phyloP scores from a whole-genome alignment of 495 filamentous ascomycete genomes.

The Podospora anserina region DNA sequence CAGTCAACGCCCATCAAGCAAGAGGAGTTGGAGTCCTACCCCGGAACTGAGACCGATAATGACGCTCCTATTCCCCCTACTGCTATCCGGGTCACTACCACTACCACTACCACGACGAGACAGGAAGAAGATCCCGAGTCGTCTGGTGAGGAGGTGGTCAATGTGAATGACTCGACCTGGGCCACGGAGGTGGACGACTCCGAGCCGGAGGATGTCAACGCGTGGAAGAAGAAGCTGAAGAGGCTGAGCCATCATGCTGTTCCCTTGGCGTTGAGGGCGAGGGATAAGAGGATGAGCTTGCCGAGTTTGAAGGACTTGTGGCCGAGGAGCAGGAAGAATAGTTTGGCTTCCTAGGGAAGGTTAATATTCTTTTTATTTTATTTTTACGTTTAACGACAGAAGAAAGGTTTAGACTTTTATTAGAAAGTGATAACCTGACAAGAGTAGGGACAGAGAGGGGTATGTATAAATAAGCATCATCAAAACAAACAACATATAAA shows the following conservation, averaged over 20 bases:
- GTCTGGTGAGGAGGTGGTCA: neutral
- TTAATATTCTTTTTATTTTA: too few species aligned
- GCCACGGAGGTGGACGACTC: conserved; percentile 9
- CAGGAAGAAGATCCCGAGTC: neutral
- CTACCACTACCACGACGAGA: neutral
- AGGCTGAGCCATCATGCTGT: neutral
- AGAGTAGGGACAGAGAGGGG: neutral
- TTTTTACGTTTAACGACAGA: neutral
- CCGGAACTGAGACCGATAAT: neutral
- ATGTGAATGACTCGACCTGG: neutral
- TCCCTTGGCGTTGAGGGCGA: neutral
- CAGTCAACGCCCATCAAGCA: neutral
- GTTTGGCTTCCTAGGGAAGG: neutral
- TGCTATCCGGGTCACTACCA: neutral
- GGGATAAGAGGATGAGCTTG: conserved; percentile 34
- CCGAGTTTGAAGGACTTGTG: conserved; percentile 27
- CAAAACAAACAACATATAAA: neutral
- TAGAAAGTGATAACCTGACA: neutral
- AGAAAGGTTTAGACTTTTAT: neutral
- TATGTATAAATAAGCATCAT: neutral
- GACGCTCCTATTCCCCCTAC: neutral
- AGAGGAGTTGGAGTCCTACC: neutral
- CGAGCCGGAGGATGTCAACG: neutral
- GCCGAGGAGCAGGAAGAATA: conserved; percentile 18
- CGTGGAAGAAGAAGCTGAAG: conserved; percentile 3